These are phyloP conservation scores for Yamadazyma buinensis DNA, from an alignment of 1,139 yeast species.

Conservation along the genomic window DNA sequence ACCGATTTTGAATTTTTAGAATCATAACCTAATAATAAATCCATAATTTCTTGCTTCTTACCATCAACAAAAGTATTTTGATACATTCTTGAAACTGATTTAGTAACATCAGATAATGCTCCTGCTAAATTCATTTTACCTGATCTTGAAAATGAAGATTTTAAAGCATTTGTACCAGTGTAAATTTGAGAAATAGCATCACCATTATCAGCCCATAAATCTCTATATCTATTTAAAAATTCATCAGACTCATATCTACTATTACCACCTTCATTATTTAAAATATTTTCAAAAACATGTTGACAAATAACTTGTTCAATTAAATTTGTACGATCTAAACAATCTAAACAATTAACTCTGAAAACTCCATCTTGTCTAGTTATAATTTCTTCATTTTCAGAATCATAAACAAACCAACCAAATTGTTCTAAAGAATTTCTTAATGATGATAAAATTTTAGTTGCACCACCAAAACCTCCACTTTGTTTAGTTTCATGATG, in stretches of 20 bases:
- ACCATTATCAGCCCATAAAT: slow-evolving; percentile 97
- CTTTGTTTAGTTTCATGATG: slow-evolving; percentile 81
- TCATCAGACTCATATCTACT: slow-evolving; percentile 33
- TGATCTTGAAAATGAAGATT: slow-evolving; percentile 87
- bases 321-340: slow-evolving; percentile 90
- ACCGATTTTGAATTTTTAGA: slow-evolving; percentile 70
- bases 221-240: slow-evolving; percentile 63
- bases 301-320: slow-evolving; percentile 79
- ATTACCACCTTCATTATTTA: slow-evolving; percentile 44
- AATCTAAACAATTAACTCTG: slow-evolving; percentile 90
- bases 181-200: slow-evolving; percentile 95
- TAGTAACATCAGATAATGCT: slow-evolving; percentile 92
- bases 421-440: slow-evolving; percentile 66
- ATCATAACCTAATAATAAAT: slow-evolving; percentile 73
- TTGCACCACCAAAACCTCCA: slow-evolving; percentile 84
- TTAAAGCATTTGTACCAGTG: slow-evolving; percentile 95
- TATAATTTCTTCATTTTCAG: slow-evolving; percentile 44
- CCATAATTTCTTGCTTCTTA: slow-evolving; percentile 83
- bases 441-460: slow-evolving; percentile 61
- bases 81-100: slow-evolving; percentile 91
- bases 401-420: slow-evolving; percentile 73
- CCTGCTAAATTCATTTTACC: slow-evolving; percentile 98
- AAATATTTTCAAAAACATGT: slow-evolving; percentile 59
- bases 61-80: slow-evolving; percentile 95
- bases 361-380: slow-evolving; percentile 87